Conservation (phyloP, 176 grass and related monocot genomes). For the Oryza coarctata region DNA sequence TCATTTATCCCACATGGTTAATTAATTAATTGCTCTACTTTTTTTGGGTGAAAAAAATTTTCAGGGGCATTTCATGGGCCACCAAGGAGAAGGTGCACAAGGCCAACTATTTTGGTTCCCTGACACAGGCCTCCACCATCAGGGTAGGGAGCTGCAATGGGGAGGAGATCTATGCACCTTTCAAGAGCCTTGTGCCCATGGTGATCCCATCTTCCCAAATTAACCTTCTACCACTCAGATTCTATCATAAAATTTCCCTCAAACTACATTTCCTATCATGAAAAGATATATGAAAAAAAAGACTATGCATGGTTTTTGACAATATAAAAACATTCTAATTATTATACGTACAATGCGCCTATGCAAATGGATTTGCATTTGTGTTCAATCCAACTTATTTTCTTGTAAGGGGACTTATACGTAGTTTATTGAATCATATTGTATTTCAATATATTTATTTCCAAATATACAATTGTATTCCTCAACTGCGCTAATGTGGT, state of each 20-base stretch:
- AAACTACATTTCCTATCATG: not conserved
- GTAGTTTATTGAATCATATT: not conserved
- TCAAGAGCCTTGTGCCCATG: constrained; percentile 73
- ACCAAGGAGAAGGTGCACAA: constrained; percentile 69
- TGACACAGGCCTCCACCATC: constrained; percentile 71
- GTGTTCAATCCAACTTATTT: not conserved
- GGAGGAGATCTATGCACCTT: constrained; percentile 70
- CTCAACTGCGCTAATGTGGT: too few species aligned
- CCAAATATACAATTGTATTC: not conserved
- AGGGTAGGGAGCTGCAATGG: constrained; percentile 62
- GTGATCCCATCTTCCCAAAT: constrained; percentile 24
- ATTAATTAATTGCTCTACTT: not conserved
- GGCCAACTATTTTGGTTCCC: constrained; percentile 80
- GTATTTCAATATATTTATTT: not conserved
- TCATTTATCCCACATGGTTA: not conserved
- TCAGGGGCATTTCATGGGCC: constrained; percentile 70
- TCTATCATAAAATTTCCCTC: not conserved
- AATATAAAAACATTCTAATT: not conserved
- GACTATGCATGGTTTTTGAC: not conserved
- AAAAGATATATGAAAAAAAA: not conserved
- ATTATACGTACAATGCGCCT: not conserved
- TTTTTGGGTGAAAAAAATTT: not conserved
- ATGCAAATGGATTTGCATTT: not conserved
- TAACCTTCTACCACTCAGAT: not conserved
- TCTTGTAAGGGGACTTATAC: too few species aligned